Conservation (phyloP, 352 stramenopile species). For the Discostella stelligera region DNA sequence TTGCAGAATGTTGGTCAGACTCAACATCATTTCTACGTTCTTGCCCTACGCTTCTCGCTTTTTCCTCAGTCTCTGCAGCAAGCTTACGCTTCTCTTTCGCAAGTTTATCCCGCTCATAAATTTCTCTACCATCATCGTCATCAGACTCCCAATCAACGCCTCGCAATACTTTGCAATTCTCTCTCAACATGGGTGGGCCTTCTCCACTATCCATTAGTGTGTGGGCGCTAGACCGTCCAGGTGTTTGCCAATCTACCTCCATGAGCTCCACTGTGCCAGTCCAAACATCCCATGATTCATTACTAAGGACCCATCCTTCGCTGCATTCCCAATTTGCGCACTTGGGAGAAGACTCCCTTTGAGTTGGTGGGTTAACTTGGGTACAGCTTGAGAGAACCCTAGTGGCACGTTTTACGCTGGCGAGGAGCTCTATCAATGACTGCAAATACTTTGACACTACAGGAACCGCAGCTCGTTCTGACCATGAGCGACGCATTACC, state of each 20-base stretch:
- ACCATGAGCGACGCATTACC: slow-evolving; percentile 73
- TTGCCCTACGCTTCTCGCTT: slow-evolving; percentile 30
- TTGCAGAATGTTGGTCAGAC: slow-evolving; percentile 20
- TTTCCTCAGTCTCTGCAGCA: slow-evolving; percentile 36
- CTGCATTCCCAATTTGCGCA: slow-evolving; percentile 66
- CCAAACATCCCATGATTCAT: slow-evolving; percentile 73
- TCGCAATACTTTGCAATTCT: slow-evolving; percentile 73
- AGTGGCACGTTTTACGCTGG: slow-evolving; percentile 62
- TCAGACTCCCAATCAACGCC: slow-evolving; percentile 70
- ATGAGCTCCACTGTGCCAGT: slow-evolving; percentile 68
- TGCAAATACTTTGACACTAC: slow-evolving; percentile 82
- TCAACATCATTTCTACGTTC: slow-evolving; percentile 44
- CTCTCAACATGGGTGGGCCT: slow-evolving; percentile 74
- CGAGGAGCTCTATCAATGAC: slow-evolving; percentile 78
- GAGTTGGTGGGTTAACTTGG: slow-evolving; percentile 69
- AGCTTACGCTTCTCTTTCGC: slow-evolving; percentile 62
- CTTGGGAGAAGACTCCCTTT: slow-evolving; percentile 27
- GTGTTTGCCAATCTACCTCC: slow-evolving; percentile 75
- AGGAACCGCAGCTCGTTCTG: slow-evolving; percentile 76
- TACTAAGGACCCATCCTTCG: slow-evolving; percentile 72
- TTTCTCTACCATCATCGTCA: slow-evolving; percentile 76
- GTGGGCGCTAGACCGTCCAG: slow-evolving; percentile 62
- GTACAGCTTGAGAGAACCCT: slow-evolving; percentile 41
- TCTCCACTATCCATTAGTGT: slow-evolving; percentile 83
- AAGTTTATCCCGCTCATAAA: slow-evolving; percentile 76